These are phyloP conservation scores for Rutstroemia sp. DNA, from an alignment of 2,329 filamentous ascomycete genomes.

Conservation along the genomic window DNA sequence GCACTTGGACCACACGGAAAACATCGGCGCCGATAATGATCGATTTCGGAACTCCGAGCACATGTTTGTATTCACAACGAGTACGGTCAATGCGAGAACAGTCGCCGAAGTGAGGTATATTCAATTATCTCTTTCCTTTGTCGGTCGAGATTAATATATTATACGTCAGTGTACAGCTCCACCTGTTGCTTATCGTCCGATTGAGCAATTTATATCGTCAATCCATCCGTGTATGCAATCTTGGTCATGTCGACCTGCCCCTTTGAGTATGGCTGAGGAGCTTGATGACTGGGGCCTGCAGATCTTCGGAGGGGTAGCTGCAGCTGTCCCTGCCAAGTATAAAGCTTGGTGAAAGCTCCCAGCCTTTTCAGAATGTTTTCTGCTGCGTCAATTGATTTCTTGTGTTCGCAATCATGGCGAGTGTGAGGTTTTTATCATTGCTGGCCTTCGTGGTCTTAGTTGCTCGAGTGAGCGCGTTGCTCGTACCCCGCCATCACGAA, in stretches of 20 bases:
- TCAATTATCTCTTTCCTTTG: neutral
- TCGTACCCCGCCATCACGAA: constrained; percentile 15
- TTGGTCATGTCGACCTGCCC: neutral
- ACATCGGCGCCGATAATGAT: too few relatives aligned
- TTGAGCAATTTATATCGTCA: neutral
- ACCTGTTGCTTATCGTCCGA: neutral
- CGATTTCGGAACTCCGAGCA: too few relatives aligned
- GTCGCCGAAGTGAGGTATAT: too few relatives aligned
- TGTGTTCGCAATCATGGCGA: too few relatives aligned
- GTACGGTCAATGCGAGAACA: too few relatives aligned
- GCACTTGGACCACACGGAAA: too few relatives aligned
- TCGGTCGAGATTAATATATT: neutral
- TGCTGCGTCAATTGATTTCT: too few relatives aligned
- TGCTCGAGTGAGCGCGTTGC: constrained; percentile 7
- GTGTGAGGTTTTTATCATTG: too few relatives aligned
- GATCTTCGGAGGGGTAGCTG: neutral
- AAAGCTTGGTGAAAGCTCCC: neutral
- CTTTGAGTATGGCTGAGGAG: neutral
- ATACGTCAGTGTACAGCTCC: constrained; percentile 1
- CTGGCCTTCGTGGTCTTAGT: too few relatives aligned
- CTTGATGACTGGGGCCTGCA: constrained; percentile 3
- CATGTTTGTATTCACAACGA: too few relatives aligned
- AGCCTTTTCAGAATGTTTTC: neutral
- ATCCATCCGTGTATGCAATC: neutral
- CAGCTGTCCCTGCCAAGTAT: constrained; percentile 8